Base-by-base conservation (phyloP, 2,329 filamentous ascomycete species). In the Diaporthe eres region DNA sequence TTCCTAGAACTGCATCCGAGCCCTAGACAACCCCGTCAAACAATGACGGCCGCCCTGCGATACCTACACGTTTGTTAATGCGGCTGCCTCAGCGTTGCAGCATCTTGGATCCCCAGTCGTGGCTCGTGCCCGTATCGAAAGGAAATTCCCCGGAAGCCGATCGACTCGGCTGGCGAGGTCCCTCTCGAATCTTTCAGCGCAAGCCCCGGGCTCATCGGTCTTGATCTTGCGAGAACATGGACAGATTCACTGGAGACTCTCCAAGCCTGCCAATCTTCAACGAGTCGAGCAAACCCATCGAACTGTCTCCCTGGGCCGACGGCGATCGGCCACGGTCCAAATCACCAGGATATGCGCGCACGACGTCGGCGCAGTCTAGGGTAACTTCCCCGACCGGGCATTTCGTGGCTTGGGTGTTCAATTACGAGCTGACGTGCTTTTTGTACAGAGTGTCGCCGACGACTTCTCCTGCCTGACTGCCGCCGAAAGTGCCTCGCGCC, bases 401-500 rank as follows among this genome's bases (percentile, higher is more conserved):
- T 34, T 4, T 19, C 8, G 34, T 65, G 25, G n/a, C 31, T 19
- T 22, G 10, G 53, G 22, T 47, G n/a, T 49, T 51, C 22, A 57
- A 57, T 51, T 15, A 17, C 51, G 39, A 58, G 51, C 72, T 76
- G 39, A 74, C 65, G 68, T 39, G 34, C 25, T 74, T 34, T 28
- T 75, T 57, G 72, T 74, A 17, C 79, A 91, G 89, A 87, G 83
- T 71, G 83, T 90, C 60, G 91, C 92, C 74, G 90, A 92, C 75
- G 88, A 91, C 73, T 93, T 87, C 81, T 89, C 91, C 39, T 87
- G 91, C 81, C 90, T 98, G 82, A 93, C 92, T n/a, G 90, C 93
- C 28, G 89, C 93, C 81, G 94, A 98, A 84, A 93, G 94, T 15
- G 95, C 95, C 60, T 88, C 92, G 72, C 92, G 91, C 78, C 87